Base-by-base conservation (phyloP, 2,329 filamentous ascomycete genomes). In the Fusarium vanettenii region DNA sequence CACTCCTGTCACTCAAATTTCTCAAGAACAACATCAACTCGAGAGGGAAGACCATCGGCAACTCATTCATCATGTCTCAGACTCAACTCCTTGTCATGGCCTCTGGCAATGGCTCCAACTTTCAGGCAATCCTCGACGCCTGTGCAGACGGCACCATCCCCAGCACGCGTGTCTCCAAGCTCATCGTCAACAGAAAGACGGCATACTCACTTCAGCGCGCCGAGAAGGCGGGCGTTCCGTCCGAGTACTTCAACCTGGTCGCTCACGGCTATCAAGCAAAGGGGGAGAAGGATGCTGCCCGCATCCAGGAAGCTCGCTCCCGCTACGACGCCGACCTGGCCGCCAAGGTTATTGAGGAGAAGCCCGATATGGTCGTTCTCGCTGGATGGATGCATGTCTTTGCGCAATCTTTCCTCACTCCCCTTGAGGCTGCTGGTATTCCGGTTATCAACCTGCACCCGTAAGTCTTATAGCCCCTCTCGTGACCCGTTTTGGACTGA, bases 321-420 rank as follows among this genome's bases (percentile, higher is more conserved):
- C 63, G 97, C 67, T 97, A 97, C 82, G 95, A 97, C 81, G 89
- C 90, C 16, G 93, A 93, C 52, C 86, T 97, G 71, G 93, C 94
- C 0, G 82, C 87, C 48, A 86, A 92, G 70, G 89, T 97, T 63
- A 85, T 96, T 27, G 75, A 84, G 5, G 89, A 92, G 72, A 83
- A 83, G 67, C 94, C 94, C 0, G 89, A 95, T 64, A 83, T 97
- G 64, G 90, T 97, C 57, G 92, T 96, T 8, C 93, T 95, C 76
- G 92, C 93, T 2, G 95, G 95, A 5, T 97, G 94, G 89, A 97
- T 97, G 94, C 92, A 96, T 81, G 92, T 97, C 66, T 89, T 97
- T 55, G 91, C 91, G 0, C 85, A 87, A 2, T 84, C 87, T 1
- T 97, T 97, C 80, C 85, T 97, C 57, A 86, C 88, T 14, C 93